These are phyloP conservation scores for Microdochium bolleyi DNA, from an alignment of 2,329 filamentous ascomycete species.

Conservation along the genomic window DNA sequence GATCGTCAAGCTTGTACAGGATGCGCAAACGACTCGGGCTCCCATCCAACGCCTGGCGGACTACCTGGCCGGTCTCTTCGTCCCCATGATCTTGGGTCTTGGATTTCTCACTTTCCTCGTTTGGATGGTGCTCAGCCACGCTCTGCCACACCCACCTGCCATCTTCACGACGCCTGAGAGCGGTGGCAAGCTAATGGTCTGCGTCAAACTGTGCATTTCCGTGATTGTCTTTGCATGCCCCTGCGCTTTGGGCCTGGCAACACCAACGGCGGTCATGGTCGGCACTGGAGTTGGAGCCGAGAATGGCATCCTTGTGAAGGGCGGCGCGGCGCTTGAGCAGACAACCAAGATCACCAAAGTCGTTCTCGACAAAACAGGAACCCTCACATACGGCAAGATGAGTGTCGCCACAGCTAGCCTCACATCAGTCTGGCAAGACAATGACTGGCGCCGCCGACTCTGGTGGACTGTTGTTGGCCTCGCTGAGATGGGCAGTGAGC, in stretches of 20 bases:
- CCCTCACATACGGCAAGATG: slow-evolving; percentile 92
- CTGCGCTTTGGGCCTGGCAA: slow-evolving; percentile 90
- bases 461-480: slow-evolving; percentile 97
- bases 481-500: slow-evolving; percentile 93
- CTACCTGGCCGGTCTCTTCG: slow-evolving; percentile 85
- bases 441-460: slow-evolving; percentile 59
- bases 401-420: slow-evolving; percentile 70
- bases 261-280: slow-evolving; percentile 97
- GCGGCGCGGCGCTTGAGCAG: slow-evolving; percentile 83
- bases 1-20: slow-evolving; percentile 96
- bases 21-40: slow-evolving; percentile 88
- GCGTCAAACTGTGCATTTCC: slow-evolving; percentile 93
- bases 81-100: slow-evolving; percentile 79
- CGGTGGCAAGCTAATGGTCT: slow-evolving; percentile 93
- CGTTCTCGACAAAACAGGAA: slow-evolving; percentile 93
- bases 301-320: slow-evolving; percentile 96
- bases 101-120: slow-evolving; percentile 77
- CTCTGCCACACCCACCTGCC: slow-evolving; percentile 72
- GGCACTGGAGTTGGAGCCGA: slow-evolving; percentile 95
- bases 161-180: slow-evolving; percentile 76
- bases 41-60: slow-evolving; percentile 94
- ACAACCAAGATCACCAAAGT: slow-evolving; percentile 86
- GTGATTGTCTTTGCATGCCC: slow-evolving; percentile 98
- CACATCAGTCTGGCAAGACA: slow-evolving; percentile 60
- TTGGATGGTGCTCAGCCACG: slow-evolving; percentile 94